Evolutionary conservation across 805 yeast species (phyloP), one percentile per base, ranked within the genome.

Genomic region (Sugiyamaella mastotermitis): DNA sequence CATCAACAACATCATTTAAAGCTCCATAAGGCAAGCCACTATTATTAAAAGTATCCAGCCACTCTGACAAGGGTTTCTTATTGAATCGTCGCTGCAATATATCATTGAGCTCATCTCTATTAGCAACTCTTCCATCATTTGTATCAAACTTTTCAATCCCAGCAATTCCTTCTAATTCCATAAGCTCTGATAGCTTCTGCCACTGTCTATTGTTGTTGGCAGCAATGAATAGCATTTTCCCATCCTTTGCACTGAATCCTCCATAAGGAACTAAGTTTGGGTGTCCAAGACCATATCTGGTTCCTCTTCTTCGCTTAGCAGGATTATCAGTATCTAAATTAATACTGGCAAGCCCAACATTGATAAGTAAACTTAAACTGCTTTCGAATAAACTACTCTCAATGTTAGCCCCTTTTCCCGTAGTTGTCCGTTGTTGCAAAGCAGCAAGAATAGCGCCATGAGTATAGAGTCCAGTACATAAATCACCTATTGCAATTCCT

Each of bases 401-500:
- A 21, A 63, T 49, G 31, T 60, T 50, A 45, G 61, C 62, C 27
- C 68, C 67, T 24, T 39, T 33, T 2, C 61, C 58, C 10, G 40
- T 38, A 7, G 38, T 40, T 7, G 49, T 50, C 16, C 60, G 53
- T n/a, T 52, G 51, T 2, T 60, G 38, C 22, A 63, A 46, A 2
- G 68, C 64, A 1, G 63, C 67, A 41, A 63, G 43, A 7, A 62
- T 52, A 1, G 64, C 55, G 32, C 57, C 53, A 2, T 56, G 57
- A 6, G 63, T 56, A 37, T 63, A 62, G 25, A 62, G 45, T 0
- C 67, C 68, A 1, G 68, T 56, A n/a, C 64, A 61, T 27, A 62
- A 41, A 36, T 63, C 68, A 10, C 64, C 64, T 8, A 64, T 63
- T 3, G 68, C 68, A 4, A 62, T 67, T 5, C 68, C 68, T 4